These are phyloP conservation scores for Forsythia viridissima DNA, from an alignment of 257 asterid genomes.

Conservation along the genomic window DNA sequence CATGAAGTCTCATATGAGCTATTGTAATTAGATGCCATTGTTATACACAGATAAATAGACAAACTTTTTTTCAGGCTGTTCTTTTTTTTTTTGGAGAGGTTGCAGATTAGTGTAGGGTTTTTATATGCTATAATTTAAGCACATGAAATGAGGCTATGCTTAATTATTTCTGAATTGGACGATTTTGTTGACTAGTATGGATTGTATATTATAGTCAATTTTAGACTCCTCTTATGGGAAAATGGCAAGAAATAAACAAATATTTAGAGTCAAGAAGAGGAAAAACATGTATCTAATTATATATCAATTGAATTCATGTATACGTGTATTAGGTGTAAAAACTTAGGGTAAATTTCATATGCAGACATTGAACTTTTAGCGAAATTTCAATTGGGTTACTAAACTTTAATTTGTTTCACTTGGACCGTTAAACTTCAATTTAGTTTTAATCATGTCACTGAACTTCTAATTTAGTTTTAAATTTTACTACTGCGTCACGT, in stretches of 20 bases:
- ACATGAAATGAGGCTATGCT: background rate
- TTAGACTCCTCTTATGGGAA: background rate
- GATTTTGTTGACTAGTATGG: background rate
- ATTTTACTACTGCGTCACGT: no score
- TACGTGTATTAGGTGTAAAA: no score
- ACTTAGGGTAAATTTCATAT: no score
- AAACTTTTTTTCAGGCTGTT: background rate
- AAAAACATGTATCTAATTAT: no score
- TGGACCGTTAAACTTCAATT: no score
- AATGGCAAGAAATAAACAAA: background rate
- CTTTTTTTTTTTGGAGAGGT: background rate
- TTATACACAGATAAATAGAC: background rate
- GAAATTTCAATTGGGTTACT: no score
- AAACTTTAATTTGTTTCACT: no score
- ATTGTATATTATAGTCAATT: background rate
- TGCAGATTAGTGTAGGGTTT: background rate
- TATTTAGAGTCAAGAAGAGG: background rate
- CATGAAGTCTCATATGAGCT: conserved; percentile 39
- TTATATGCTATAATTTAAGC: background rate
- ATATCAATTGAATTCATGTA: no score
- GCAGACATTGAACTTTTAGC: no score
- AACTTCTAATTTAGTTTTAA: no score
- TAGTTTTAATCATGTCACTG: no score
- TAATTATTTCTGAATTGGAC: background rate
- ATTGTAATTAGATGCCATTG: background rate